These are phyloP conservation scores for Sporothrix protearum DNA, from an alignment of 2,329 filamentous ascomycete species.

Conservation along the genomic window DNA sequence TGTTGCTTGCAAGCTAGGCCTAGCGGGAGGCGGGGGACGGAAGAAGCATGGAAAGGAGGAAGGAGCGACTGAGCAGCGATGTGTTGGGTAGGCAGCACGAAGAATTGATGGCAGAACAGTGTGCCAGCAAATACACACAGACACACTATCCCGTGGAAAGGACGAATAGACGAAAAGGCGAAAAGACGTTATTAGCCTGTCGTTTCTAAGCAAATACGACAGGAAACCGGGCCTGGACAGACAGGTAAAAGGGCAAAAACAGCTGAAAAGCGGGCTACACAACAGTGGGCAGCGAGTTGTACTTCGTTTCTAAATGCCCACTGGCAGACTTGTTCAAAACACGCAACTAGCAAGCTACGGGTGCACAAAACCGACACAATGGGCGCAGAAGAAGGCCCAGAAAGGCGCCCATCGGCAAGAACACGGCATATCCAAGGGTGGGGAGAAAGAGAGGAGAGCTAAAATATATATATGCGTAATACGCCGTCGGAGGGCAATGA, in stretches of 20 bases:
- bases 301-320: neutral
- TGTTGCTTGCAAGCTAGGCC: slow-evolving; percentile 15
- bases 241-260: neutral
- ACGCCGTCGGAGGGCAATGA: neutral
- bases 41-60: neutral
- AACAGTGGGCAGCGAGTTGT: neutral
- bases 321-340: neutral
- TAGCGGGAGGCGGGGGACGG: slow-evolving; percentile 19
- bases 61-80: neutral
- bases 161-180: neutral
- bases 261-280: neutral
- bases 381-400: neutral
- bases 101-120: slow-evolving; percentile 4
- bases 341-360: neutral
- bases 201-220: neutral
- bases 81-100: neutral
- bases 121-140: neutral
- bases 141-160: no score
- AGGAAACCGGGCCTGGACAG: neutral
- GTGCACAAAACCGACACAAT: neutral
- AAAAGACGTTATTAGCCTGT: neutral
- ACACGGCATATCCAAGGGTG: neutral
- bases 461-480: no score
- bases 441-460: neutral
- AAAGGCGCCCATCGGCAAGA: neutral